phyloP scores from a whole-genome alignment of 2,329 filamentous ascomycete species.

The Ophiocordyceps unilateralis region DNA sequence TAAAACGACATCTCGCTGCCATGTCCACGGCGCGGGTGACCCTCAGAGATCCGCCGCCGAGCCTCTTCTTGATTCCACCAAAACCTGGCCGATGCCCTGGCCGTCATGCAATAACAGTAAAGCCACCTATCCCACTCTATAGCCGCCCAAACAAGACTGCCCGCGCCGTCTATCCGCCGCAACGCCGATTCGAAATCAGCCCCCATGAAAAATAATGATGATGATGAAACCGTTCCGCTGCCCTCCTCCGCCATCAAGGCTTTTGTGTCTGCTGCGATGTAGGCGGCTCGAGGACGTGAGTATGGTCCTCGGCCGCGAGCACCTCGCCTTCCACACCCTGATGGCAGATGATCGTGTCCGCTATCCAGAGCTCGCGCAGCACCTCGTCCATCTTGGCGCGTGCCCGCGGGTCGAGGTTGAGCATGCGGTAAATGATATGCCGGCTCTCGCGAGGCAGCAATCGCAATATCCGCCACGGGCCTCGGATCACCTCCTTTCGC shows the following conservation, averaged over 20 bases:
- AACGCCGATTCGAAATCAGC: not conserved
- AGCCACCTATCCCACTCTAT: not conserved
- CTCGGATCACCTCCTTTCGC: conserved; percentile 68
- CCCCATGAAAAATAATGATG: not conserved
- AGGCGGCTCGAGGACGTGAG: conserved; percentile 68
- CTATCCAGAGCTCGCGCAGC: conserved; percentile 78
- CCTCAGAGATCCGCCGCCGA: no score
- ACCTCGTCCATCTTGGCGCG: conserved; percentile 78
- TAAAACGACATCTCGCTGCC: not conserved
- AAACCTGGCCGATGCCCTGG: not conserved
- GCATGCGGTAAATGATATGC: conserved; percentile 81
- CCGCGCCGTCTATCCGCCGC: not conserved
- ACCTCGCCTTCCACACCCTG: conserved; percentile 57
- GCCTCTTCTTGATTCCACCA: not conserved
- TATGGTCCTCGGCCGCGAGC: conserved; percentile 58
- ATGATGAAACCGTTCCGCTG: no score
- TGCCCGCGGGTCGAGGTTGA: conserved; percentile 70
- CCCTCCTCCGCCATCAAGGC: conserved; percentile 1
- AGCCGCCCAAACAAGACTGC: not conserved
- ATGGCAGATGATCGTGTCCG: conserved; percentile 64
- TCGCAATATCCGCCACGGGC: conserved; percentile 78
- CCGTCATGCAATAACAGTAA: not conserved
- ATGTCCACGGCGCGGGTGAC: not conserved
- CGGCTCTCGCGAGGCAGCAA: conserved; percentile 78
- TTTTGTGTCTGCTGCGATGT: conserved; percentile 19